These are phyloP conservation scores for Penicillium goetzii DNA, from an alignment of 495 filamentous ascomycete species.

Conservation along the genomic window DNA sequence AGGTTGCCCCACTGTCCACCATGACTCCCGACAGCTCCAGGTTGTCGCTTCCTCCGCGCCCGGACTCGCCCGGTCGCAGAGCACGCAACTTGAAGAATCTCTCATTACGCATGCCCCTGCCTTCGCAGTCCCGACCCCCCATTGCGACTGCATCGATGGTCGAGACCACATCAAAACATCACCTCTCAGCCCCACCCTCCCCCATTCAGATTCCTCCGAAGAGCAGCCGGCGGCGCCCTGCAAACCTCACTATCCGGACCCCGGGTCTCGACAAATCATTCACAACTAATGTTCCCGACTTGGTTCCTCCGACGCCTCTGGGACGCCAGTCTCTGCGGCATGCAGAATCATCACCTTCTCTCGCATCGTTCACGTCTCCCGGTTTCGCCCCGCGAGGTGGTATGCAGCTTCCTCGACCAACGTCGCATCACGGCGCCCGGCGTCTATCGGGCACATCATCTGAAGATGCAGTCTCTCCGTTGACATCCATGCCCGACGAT, in stretches of 20 bases:
- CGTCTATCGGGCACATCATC: slow-evolving; percentile 27
- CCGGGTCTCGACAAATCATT: slow-evolving; percentile 55
- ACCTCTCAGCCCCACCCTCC: slow-evolving; percentile 76
- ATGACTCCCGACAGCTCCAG: slow-evolving; percentile 32
- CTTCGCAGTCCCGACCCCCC: slow-evolving; percentile 49
- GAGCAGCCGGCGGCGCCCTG: slow-evolving; percentile 74
- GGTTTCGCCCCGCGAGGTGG: slow-evolving; percentile 62
- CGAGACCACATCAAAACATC: slow-evolving; percentile 49
- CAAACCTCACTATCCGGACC: slow-evolving; percentile 71
- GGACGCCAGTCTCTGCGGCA: slow-evolving; percentile 60
- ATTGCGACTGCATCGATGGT: slow-evolving; percentile 53
- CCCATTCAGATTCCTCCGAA: slow-evolving; percentile 79
- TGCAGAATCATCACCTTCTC: slow-evolving; percentile 69
- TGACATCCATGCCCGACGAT: slow-evolving; percentile 33
- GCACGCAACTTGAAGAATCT: slow-evolving; percentile 91
- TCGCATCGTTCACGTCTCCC: slow-evolving; percentile 61
- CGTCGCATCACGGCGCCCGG: slow-evolving; percentile 40
- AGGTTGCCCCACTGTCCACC: slow-evolving; percentile 25
- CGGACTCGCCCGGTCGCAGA: slow-evolving; percentile 68
- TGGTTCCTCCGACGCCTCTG: slow-evolving; percentile 56
- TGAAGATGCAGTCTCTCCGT: slow-evolving; percentile 35
- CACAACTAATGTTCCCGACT: slow-evolving; percentile 38
- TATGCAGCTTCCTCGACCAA: slow-evolving; percentile 63
- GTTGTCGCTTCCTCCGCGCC: slow-evolving; percentile 39
- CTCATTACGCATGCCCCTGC: slow-evolving; percentile 78